phyloP scores from a whole-genome alignment of 352 stramenopile species.

The Phytophthora multivora region DNA sequence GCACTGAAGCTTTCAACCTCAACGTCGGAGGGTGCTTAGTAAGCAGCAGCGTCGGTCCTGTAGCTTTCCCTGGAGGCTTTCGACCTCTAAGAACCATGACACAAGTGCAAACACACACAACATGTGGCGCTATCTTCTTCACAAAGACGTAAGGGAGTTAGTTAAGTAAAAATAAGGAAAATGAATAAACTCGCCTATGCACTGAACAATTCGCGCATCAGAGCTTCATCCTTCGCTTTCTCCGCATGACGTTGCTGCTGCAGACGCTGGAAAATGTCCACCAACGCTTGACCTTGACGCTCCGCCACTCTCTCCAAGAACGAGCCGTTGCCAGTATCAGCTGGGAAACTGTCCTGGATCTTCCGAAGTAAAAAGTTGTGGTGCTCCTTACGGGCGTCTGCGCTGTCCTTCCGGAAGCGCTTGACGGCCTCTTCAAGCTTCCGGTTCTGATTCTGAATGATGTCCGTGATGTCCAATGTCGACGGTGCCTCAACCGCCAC shows the following conservation, averaged over 20 bases:
- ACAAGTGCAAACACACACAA: conserved; percentile 50
- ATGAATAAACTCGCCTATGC: conserved; percentile 1
- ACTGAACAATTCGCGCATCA: conserved; percentile 36
- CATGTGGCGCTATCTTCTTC: conserved; percentile 52
- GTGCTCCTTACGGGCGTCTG: conserved; percentile 37
- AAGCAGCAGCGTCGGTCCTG: conserved; percentile 41
- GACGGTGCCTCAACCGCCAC: conserved; percentile 8
- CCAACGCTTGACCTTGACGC: conserved; percentile 37
- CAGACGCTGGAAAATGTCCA: conserved; percentile 41
- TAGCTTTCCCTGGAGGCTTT: conserved; percentile 33
- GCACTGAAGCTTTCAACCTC: conserved; percentile 13
- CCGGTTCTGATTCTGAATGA: conserved; percentile 43
- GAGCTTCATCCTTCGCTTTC: conserved; percentile 33
- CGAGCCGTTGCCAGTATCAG: conserved; percentile 36
- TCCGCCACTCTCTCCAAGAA: conserved; percentile 45
- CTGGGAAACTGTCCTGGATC: conserved; percentile 42
- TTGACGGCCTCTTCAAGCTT: conserved; percentile 43
- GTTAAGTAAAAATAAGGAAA: conserved; percentile 15
- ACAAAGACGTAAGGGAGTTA: conserved; percentile 16
- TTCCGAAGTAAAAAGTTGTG: conserved; percentile 40
- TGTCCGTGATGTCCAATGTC: conserved; percentile 38
- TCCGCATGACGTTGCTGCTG: conserved; percentile 36
- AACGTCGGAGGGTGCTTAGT: conserved; percentile 41
- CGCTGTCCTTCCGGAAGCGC: conserved; percentile 47
- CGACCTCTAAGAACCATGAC: conserved; percentile 1